These are phyloP conservation scores for Phytophthora pisi DNA, from an alignment of 352 stramenopile genomes.

Conservation along the genomic window DNA sequence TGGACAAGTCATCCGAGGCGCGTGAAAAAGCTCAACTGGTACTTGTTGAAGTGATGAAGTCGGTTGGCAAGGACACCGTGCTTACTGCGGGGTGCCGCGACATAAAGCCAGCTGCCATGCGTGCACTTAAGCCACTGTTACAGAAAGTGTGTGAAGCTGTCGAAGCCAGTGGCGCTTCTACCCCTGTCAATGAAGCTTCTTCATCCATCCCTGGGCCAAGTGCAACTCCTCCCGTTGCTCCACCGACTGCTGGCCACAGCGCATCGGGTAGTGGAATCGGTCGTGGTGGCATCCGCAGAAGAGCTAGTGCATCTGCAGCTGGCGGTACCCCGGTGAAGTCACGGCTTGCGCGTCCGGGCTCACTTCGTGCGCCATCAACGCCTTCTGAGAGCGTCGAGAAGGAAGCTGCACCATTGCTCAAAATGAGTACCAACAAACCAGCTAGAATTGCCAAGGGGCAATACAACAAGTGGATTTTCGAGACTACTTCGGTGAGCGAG, in stretches of 20 bases:
- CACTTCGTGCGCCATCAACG: conserved; percentile 27
- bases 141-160: conserved; percentile 69
- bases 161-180: conserved; percentile 30
- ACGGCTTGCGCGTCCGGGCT: conserved; percentile 41
- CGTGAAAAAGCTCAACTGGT: conserved; percentile 82
- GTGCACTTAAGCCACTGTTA: conserved; percentile 83
- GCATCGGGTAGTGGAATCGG: conserved; percentile 14
- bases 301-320: conserved; percentile 29
- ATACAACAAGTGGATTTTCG: conserved; percentile 88
- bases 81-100: conserved; percentile 75
- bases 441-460: conserved; percentile 66
- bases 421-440: conserved; percentile 70
- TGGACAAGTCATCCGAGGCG: conserved; percentile 85
- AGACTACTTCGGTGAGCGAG: conserved; percentile 68
- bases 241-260: conserved; percentile 16
- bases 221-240: conserved; percentile 15
- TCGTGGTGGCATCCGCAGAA: conserved; percentile 27
- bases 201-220: conserved; percentile 13
- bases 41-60: conserved; percentile 83
- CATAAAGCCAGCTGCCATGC: conserved; percentile 88
- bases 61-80: conserved; percentile 75
- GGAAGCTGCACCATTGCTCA: conserved; percentile 46
- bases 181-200: conserved; percentile 3
- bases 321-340: conserved; percentile 39
- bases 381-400: conserved; percentile 58